Base-by-base conservation (phyloP, 208 protist genomes). In the Wallacemonas collosoma region DNA sequence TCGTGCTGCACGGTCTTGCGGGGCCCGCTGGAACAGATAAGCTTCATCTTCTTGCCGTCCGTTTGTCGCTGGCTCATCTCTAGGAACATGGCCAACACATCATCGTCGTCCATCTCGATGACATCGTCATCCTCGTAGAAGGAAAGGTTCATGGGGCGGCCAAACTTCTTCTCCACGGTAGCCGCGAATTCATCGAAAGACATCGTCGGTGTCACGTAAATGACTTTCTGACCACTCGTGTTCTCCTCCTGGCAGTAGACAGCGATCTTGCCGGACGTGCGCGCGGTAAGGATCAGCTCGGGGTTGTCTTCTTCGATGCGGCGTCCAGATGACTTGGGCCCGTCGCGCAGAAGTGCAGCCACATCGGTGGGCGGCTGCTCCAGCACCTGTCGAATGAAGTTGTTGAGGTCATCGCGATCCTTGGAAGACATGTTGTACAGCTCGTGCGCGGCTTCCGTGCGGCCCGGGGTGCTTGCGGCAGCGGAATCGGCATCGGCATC, bases 81-180 rank as follows among this genome's bases (percentile, higher is more conserved):
- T 11, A 96, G 79, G 76, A 93, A 96, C 88, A 96, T 91, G 58
- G 80, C 78, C 47, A 96, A 82, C 45, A 92, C 86, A 58, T 96
- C 88, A 47, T 94, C 89, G 63, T 96, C 91, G 61, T 96, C 91
- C 65, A 96, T 60, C 68, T 91, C 82, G 55, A 96, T 86, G 3
- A 90, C 39, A 77, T 94, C 91, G 2, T 93, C 86, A 15, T 81
- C 91, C 57, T 96, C 89, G 69, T 90, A 88, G 68, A 95, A 95
- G 54, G 86, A 91, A 43, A 93, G 65, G 11, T 48, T 71, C 83
- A 86, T 90, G 67, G 82, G 85, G 43, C 79, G 73, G 48, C 83
- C 87, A 69, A 85, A 94, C 76, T 96, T 96, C 73, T 90, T 92
- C 63, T 92, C 85, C 50, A 96, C 84, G 58, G 89, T 88, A 8